Conservation (phyloP, 1,284 basidiomycete genomes). For the Apiotrichum sp. region DNA sequence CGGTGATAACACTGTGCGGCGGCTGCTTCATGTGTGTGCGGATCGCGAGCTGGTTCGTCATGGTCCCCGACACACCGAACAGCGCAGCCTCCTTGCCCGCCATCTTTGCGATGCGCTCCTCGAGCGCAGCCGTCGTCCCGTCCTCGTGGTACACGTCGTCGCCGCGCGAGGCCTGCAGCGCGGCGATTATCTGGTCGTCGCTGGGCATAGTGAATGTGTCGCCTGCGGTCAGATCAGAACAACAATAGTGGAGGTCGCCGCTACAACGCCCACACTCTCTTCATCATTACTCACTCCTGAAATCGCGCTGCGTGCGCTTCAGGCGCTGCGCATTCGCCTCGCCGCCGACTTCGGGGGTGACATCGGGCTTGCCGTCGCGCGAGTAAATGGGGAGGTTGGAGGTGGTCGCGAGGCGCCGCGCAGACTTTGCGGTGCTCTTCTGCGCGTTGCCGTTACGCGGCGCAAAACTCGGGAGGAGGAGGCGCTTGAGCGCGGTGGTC, state of each 20-base stretch:
- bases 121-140: constrained; percentile 59
- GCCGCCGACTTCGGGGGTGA: constrained; percentile 40
- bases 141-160: constrained; percentile 53
- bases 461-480: constrained; percentile 1
- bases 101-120: constrained; percentile 70
- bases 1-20: constrained; percentile 72
- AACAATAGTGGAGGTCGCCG: background rate
- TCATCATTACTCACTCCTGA: constrained; percentile 42
- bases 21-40: constrained; percentile 84
- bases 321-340: constrained; percentile 42
- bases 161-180: constrained; percentile 50
- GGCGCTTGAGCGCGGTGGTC: constrained; percentile 1
- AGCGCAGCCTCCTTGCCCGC: constrained; percentile 72
- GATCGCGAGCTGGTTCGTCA: constrained; percentile 78
- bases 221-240: constrained; percentile 18
- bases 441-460: background rate
- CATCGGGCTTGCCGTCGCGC: constrained; percentile 10
- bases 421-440: background rate
- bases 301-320: constrained; percentile 41
- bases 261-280: background rate
- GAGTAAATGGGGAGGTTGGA: background rate
- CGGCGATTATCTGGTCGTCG: constrained; percentile 49
- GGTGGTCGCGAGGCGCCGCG: background rate
- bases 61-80: constrained; percentile 81
- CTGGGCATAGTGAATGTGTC: constrained; percentile 52